phyloP scores from a whole-genome alignment of 1,284 basidiomycete genomes.

The Moesziomyces sp. region DNA sequence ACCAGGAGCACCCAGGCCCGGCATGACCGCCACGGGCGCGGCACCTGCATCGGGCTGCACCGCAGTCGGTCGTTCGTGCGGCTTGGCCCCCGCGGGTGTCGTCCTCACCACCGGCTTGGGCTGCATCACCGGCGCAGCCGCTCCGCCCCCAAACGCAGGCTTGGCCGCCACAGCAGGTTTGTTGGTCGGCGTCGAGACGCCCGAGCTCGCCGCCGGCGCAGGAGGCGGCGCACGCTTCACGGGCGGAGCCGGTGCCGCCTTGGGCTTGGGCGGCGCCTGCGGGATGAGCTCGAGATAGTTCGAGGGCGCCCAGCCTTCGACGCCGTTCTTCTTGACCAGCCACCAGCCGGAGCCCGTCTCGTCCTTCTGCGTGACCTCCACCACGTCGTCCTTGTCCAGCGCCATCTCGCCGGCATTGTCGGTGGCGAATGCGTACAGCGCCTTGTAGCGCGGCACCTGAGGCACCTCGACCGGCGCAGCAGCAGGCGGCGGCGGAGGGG shows the following conservation, averaged over 20 bases:
- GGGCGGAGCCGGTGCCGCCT: slow-evolving; percentile 56
- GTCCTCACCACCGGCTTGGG: slow-evolving; percentile 69
- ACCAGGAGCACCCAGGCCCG: slow-evolving; percentile 68
- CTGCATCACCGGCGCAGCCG: slow-evolving; percentile 72
- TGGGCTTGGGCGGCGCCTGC: slow-evolving; percentile 74
- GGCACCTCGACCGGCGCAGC: slow-evolving; percentile 70
- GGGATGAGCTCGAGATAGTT: slow-evolving; percentile 79
- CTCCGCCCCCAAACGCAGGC: slow-evolving; percentile 62
- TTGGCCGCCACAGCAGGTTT: slow-evolving; percentile 41
- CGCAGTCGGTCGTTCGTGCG: slow-evolving; percentile 54
- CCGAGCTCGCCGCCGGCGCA: slow-evolving; percentile 64
- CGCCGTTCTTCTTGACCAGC: slow-evolving; percentile 85
- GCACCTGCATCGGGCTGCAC: slow-evolving; percentile 64
- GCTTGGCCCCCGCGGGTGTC: slow-evolving; percentile 68
- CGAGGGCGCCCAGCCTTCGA: slow-evolving; percentile 95
- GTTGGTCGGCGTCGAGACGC: slow-evolving; percentile 31
- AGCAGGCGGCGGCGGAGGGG: slow-evolving; percentile 71
- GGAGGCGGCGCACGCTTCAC: slow-evolving; percentile 67
- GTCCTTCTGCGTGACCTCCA: slow-evolving; percentile 94
- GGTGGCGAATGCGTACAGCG: slow-evolving; percentile 76
- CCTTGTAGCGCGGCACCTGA: slow-evolving; percentile 81
- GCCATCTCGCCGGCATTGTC: slow-evolving; percentile 90
- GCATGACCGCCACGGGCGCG: slow-evolving; percentile 69
- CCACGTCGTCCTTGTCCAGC: slow-evolving; percentile 87
- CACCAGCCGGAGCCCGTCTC: slow-evolving; percentile 77